Conservation (phyloP, 768 basidiomycete species). For the Steccherinum ochraceum region DNA sequence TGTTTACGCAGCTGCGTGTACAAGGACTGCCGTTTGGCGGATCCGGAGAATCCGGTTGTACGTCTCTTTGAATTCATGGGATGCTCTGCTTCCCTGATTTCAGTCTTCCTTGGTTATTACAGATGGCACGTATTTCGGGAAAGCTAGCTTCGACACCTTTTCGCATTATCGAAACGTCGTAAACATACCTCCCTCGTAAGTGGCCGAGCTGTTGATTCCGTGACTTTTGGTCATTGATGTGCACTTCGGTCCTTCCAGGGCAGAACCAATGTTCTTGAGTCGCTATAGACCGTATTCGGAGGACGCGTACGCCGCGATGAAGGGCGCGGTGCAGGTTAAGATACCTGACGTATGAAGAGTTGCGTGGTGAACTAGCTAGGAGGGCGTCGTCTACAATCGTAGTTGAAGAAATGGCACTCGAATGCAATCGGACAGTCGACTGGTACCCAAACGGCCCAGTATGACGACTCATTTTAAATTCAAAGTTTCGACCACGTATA, state of each 20-base stretch:
- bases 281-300: slow-evolving; percentile 28
- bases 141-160: slow-evolving; percentile 43
- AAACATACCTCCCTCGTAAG: slow-evolving; percentile 17
- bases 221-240: background rate
- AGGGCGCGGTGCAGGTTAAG: background rate
- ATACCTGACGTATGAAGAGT: too few relatives aligned
- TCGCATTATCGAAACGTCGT: slow-evolving; percentile 18
- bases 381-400: too few relatives aligned
- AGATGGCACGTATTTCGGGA: slow-evolving; percentile 52
- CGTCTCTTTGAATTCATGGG: slow-evolving; percentile 17
- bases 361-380: too few relatives aligned
- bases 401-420: too few relatives aligned
- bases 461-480: too few relatives aligned
- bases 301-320: slow-evolving; percentile 15
- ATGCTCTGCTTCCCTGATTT: background rate
- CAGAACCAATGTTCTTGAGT: slow-evolving; percentile 18
- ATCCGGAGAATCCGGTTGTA: slow-evolving; percentile 61
- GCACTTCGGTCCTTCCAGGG: slow-evolving; percentile 9
- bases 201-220: background rate
- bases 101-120: slow-evolving; percentile 1
- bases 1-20: slow-evolving; percentile 43
- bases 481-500: too few relatives aligned
- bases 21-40: slow-evolving; percentile 44
- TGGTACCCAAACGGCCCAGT: too few relatives aligned
- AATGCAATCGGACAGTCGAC: too few relatives aligned